These are phyloP conservation scores for Ampelomyces quisqualis DNA, from an alignment of 2,329 filamentous ascomycete genomes.

Conservation along the genomic window DNA sequence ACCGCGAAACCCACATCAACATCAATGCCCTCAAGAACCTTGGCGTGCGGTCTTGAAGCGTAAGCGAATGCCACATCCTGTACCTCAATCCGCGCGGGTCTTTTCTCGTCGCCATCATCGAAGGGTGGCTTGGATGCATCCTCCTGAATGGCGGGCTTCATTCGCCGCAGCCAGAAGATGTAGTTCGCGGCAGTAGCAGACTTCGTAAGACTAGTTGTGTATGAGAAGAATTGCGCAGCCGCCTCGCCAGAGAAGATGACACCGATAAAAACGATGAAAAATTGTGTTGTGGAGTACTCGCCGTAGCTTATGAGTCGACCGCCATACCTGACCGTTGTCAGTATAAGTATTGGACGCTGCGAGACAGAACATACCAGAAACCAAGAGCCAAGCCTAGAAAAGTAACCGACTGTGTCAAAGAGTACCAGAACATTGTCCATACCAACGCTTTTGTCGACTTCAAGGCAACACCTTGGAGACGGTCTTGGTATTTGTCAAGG, in stretches of 20 bases:
- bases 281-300: conserved; percentile 72
- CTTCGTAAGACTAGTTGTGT: conserved; percentile 95
- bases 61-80: conserved; percentile 78
- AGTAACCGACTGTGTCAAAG: conserved; percentile 77
- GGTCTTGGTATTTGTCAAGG: conserved; percentile 63
- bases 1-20: conserved; percentile 51
- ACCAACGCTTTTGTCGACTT: conserved; percentile 68
- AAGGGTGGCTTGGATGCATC: conserved; percentile 33
- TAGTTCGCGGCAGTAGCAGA: conserved; percentile 77
- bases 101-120: conserved; percentile 36
- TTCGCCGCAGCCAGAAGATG: conserved; percentile 47
- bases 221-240: conserved; percentile 87
- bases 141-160: conserved; percentile 44
- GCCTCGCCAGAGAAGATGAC: conserved; percentile 51
- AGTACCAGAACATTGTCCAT: conserved; percentile 77
- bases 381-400: conserved; percentile 39
- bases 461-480: conserved; percentile 54
- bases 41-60: conserved; percentile 73
- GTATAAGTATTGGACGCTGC: conserved; percentile 45
- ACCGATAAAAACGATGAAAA: conserved; percentile 83
- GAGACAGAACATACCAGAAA: conserved; percentile 56
- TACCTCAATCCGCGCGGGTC: conserved; percentile 34
- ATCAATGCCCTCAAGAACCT: conserved; percentile 79
- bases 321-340: conserved; percentile 38
- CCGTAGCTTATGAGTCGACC: conserved; percentile 36